A percentile compares a stretch with the other conserved stretches of the same genome.
Conservation (phyloP, 164 flowering plant species). For the Nymphaea colorata region DNA sequence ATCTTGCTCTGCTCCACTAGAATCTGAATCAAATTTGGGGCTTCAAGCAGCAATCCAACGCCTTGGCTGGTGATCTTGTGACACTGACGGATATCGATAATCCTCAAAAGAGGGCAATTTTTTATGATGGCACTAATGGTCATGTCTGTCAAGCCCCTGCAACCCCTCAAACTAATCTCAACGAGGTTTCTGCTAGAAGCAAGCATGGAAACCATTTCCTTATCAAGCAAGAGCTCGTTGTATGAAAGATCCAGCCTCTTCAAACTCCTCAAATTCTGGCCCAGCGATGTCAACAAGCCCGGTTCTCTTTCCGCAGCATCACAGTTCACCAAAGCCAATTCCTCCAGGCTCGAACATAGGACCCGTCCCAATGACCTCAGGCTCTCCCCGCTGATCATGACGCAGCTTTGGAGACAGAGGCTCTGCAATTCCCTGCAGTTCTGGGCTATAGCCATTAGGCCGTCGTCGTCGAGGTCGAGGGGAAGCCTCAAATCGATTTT, state of each 20-base stretch:
- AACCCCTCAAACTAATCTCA: constrained; percentile 60
- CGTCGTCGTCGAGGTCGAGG: constrained; percentile 58
- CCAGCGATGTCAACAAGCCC: constrained; percentile 58
- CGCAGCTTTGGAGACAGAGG: constrained; percentile 66
- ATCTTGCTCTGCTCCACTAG: constrained; percentile 54
- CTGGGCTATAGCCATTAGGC: constrained; percentile 34
- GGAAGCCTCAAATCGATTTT: constrained; percentile 70
- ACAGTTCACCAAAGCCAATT: constrained; percentile 57
- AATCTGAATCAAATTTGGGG: constrained; percentile 27
- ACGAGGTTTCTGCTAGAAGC: constrained; percentile 39
- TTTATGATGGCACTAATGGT: constrained; percentile 27
- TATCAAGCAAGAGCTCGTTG: constrained; percentile 58
- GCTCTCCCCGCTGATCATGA: constrained; percentile 66
- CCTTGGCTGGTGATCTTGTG: constrained; percentile 28
- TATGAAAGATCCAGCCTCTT: constrained; percentile 59
- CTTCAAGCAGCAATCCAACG: constrained; percentile 38
- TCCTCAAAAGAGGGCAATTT: constrained; percentile 41
- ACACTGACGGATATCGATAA: constrained; percentile 40
- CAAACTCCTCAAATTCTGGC: constrained; percentile 43
- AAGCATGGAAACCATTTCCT: constrained; percentile 55
- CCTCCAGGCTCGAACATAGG: constrained; percentile 31
- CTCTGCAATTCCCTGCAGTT: constrained; percentile 29
- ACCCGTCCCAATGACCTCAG: constrained; percentile 30
- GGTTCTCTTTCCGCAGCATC: constrained; percentile 65
- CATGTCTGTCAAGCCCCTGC: constrained; percentile 25